Evolutionary conservation across 2,329 filamentous ascomycete species (phyloP), one percentile per base, ranked within the genome.

Genomic region (Elsinoe necatrix): DNA sequence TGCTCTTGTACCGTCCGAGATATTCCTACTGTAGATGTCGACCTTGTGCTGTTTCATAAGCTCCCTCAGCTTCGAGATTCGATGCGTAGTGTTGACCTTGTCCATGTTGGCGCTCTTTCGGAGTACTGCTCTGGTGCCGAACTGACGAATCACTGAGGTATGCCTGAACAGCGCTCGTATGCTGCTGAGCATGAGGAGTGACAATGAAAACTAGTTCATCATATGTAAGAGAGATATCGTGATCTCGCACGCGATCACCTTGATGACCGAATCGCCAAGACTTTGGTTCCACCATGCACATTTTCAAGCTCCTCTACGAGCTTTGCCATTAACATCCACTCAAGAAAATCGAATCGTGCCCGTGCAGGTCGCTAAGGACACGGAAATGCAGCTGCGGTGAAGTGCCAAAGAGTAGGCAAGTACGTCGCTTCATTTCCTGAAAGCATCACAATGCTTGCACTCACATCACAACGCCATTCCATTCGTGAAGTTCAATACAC

Each of bases 31-130:
- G 76, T 98, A 98, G 59, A 97, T 80, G 72, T 97, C 90, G 63
- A 98, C 80, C 62, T 89, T 85, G 67, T 86, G 80, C 72, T 91
- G 80, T 73, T 82, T 84, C 93, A 98, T 98, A 68, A 95, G 77
- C 69, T 84, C 78, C 68, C 93, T 82, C 66, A 98, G 80, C 72
- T 82, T 80, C 61, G 82, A 73, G 62, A 98, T 81, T 66, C 89
- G 86, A 61, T 82, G 77, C 56, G 84, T 83, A 34, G 91, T 96
- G 72, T 93, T 78, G 63, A 95, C 84, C 55, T 80, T 83, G 68
- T 83, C 86, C 87, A 93, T 95, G 31, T 83, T 79, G 63, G 60
- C 58, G 16, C 65, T 61, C 25, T 56, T 50, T 47, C 48, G 51
- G n/a, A 61, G 56, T 29, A 39, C 21, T 35, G 59, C 23, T 43